Percentiles rank a stretch among this genome's conserved stretches.
phyloP scores from a whole-genome alignment of 345 rosid species.

The Geranium brycei region DNA sequence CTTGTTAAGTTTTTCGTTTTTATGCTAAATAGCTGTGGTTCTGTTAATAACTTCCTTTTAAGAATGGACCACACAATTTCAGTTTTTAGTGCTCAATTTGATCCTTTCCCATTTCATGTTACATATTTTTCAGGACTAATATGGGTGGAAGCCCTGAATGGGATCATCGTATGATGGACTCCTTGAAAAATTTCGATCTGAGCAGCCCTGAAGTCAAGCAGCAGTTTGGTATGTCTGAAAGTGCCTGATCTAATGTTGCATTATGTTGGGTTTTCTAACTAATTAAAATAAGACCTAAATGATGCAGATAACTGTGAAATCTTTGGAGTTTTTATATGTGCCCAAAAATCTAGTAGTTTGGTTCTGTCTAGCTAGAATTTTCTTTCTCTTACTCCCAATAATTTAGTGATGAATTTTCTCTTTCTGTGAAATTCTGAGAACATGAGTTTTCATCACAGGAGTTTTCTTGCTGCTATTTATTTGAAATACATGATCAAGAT shows the following conservation, averaged over 20 bases:
- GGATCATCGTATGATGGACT: conserved; percentile 71
- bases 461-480: too few species aligned
- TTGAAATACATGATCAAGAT: background rate
- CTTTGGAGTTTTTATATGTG: background rate
- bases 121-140: conserved; percentile 36
- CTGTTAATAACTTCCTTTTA: background rate
- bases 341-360: background rate
- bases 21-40: background rate
- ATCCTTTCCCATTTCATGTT: background rate
- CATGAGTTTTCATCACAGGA: too few species aligned
- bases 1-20: too few species aligned
- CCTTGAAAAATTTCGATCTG: conserved; percentile 72
- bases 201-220: conserved; percentile 89
- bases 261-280: background rate
- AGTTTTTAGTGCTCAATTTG: background rate
- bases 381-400: background rate
- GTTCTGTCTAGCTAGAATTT: background rate
- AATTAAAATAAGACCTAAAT: too few species aligned
- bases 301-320: too few species aligned
- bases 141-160: conserved; percentile 83
- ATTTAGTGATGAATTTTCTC: too few species aligned
- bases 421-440: too few species aligned
- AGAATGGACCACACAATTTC: background rate
- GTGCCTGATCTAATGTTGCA: background rate
- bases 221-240: conserved; percentile 63